Base-by-base conservation (phyloP, 2,329 filamentous ascomycete species). In the Hortaea sp. region DNA sequence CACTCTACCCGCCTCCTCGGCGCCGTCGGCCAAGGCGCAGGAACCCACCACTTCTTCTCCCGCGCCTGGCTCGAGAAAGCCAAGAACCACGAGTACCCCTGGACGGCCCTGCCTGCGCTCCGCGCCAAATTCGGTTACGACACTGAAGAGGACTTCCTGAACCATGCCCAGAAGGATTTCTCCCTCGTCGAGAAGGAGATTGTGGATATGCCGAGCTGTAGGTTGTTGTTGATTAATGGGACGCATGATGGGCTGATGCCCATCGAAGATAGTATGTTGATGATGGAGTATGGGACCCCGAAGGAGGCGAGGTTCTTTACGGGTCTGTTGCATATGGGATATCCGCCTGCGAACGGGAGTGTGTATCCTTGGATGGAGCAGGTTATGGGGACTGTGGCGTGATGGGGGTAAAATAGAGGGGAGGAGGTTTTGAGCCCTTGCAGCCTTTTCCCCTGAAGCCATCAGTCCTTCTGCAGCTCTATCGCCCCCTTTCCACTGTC, bases 221-320 rank as follows among this genome's bases (percentile, higher is more conserved):
- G 78, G 50, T 60, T 84, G 42, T 61, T 85, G 51, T 61, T 84
- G 46, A 67, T 84, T 44, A 51, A 81, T 72, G 80, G 81, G 6
- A 77, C 74, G 3, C 68, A 73, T 45, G 81, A 84, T 53, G 80
- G 79, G 0, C 63, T 84, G 39, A 82, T 82, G 70, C 81, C 81
- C 0, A 81, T 84, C 47, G 81, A 84, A 57, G 81, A 84, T 57
- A 80, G 72, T 10, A 75, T 81, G 66, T 64, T 84, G 43, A 65
- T 84, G 45, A 76, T 82, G 53, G 78, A 82, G 60, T 73, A 82
- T 53, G 81, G 81, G 2, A 72, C 69, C 30, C 78, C 78, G 9
- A 85, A 85, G 66, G 80, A 84, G 63, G 78, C 71, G 7, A 70
- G 80, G 42, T 81, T 84, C 64, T 81, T 82, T 50, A 66, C 73